Evolutionary conservation across 23 red algal species (phyloP).

Genomic region (Cyanidium caldarium): DNA sequence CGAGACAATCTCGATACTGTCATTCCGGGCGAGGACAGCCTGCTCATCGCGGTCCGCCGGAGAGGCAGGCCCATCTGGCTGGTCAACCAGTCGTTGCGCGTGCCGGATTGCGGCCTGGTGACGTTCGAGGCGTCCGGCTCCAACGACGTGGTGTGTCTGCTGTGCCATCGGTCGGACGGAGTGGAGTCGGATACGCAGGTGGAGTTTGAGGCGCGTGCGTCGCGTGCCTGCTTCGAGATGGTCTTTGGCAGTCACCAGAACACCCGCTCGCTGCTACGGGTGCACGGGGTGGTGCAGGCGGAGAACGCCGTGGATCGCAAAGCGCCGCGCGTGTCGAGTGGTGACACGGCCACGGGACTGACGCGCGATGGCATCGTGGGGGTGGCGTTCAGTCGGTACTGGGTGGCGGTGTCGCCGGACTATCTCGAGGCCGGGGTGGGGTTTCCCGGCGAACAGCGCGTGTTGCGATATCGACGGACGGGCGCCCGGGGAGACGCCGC

Average conservation of each 20-base stretch:
- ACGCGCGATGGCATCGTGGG: not conserved
- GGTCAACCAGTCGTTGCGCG: not conserved
- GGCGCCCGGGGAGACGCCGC: not conserved
- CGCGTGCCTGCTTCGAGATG: not conserved
- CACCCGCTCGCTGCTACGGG: not conserved
- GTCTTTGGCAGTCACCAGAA: not conserved
- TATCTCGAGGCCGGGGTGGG: not conserved
- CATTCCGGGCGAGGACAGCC: no score
- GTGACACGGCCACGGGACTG: not conserved
- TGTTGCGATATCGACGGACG: not conserved
- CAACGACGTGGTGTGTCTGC: conserved; percentile 1
- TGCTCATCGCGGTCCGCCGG: not conserved
- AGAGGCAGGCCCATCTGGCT: not conserved
- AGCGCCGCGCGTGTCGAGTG: not conserved
- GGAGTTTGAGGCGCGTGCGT: not conserved
- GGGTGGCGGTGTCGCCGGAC: not conserved
- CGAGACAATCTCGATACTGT: no score
- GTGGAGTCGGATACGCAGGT: not conserved
- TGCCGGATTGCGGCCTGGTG: not conserved
- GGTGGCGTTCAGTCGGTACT: not conserved
- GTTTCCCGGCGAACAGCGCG: not conserved
- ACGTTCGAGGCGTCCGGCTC: not conserved
- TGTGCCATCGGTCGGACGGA: not conserved
- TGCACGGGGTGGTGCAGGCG: not conserved
- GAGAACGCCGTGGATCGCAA: not conserved